phyloP scores from a whole-genome alignment of 2,329 filamentous ascomycete species.

The Emergomyces orientalis region DNA sequence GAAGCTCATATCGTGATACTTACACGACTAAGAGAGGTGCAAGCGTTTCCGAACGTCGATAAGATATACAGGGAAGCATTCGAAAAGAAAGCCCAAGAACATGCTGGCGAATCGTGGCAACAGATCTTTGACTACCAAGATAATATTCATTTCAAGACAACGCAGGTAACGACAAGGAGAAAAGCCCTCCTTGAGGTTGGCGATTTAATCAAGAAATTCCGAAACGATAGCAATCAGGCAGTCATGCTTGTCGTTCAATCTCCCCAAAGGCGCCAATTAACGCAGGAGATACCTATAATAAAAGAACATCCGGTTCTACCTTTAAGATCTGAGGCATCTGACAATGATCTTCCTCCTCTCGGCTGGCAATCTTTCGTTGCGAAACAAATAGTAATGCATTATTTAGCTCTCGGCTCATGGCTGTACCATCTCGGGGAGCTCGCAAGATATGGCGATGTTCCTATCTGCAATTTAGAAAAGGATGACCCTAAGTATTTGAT shows the following conservation, averaged over 20 bases:
- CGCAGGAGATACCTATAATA: slow-evolving; percentile 75
- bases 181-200: slow-evolving; percentile 83
- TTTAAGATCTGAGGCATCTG: slow-evolving; percentile 70
- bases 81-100: slow-evolving; percentile 50
- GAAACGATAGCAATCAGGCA: slow-evolving; percentile 70
- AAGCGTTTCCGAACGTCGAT: slow-evolving; percentile 81
- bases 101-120: slow-evolving; percentile 62
- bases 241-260: slow-evolving; percentile 85
- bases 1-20: slow-evolving; percentile 84
- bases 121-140: slow-evolving; percentile 81
- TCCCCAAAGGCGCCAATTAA: slow-evolving; percentile 66
- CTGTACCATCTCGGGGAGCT: slow-evolving; percentile 78
- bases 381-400: slow-evolving; percentile 76
- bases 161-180: slow-evolving; percentile 77
- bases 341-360: slow-evolving; percentile 79
- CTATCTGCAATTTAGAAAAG: slow-evolving; percentile 86
- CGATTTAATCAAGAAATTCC: slow-evolving; percentile 82
- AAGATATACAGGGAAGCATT: slow-evolving; percentile 78
- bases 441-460: slow-evolving; percentile 85
- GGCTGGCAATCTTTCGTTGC: slow-evolving; percentile 90
- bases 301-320: slow-evolving; percentile 76
- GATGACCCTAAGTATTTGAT: slow-evolving; percentile 94
- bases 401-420: slow-evolving; percentile 88
- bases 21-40: slow-evolving; percentile 68
- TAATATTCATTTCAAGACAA: slow-evolving; percentile 72